These are phyloP conservation scores for Cercospora sesami DNA, from an alignment of 2,329 filamentous ascomycete genomes.

Conservation along the genomic window DNA sequence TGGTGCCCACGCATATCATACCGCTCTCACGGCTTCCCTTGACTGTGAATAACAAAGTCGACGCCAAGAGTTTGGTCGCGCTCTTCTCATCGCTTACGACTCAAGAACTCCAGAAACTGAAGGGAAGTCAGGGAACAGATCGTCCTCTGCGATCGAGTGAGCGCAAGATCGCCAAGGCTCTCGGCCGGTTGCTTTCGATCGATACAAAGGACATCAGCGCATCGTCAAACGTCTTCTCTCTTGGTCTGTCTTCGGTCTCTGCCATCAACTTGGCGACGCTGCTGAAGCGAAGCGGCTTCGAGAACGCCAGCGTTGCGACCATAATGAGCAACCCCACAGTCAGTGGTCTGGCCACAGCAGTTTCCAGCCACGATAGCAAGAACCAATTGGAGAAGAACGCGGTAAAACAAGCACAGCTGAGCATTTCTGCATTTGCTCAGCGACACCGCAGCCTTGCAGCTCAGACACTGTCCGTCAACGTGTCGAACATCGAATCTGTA, in stretches of 20 bases:
- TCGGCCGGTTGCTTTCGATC: slow-evolving; percentile 57
- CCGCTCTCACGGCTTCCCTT: slow-evolving; percentile 71
- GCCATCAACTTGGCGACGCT: slow-evolving; percentile 67
- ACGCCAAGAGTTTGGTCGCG: slow-evolving; percentile 66
- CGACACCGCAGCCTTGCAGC: slow-evolving; percentile 58
- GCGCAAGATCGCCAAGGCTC: slow-evolving; percentile 52
- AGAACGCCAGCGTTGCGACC: slow-evolving; percentile 60
- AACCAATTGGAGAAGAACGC: slow-evolving; percentile 34
- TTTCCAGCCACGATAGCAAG: slow-evolving; percentile 28
- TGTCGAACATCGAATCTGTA: slow-evolving; percentile 66
- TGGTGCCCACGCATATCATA: slow-evolving; percentile 85
- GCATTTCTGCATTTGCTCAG: slow-evolving; percentile 64
- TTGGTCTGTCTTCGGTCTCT: slow-evolving; percentile 86
- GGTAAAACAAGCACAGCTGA: slow-evolving; percentile 52
- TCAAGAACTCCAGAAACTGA: slow-evolving; percentile 62
- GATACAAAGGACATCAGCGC: slow-evolving; percentile 49
- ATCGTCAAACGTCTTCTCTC: slow-evolving; percentile 73
- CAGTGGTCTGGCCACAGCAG: slow-evolving; percentile 42
- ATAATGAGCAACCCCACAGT: slow-evolving; percentile 62
- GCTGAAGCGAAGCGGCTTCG: slow-evolving; percentile 64
- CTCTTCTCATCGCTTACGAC: slow-evolving; percentile 64
- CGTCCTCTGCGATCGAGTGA: slow-evolving; percentile 43
- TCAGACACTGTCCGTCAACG: slow-evolving; percentile 53
- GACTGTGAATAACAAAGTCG: slow-evolving; percentile 86
- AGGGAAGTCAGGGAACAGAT: slow-evolving; percentile 27